A percentile compares a stretch with the other conserved stretches of the same genome.
These are phyloP conservation scores for Lunularia cruciata DNA, from an alignment of 225 moss, liverwort and hornwort species.

Conservation along the genomic window DNA sequence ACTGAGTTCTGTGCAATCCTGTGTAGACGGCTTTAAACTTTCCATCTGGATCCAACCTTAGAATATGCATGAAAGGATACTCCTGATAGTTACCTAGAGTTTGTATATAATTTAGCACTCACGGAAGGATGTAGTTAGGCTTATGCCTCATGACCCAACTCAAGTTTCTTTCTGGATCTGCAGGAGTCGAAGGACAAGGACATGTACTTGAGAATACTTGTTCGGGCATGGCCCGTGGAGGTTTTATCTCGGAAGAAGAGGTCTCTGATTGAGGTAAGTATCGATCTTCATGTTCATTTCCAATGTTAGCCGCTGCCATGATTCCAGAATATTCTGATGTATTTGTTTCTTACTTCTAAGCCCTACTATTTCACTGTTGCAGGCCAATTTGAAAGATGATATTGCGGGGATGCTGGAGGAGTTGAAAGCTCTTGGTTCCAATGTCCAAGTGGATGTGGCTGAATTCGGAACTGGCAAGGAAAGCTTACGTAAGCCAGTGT, in stretches of 20 bases:
- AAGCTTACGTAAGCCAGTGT: slow-evolving; percentile 38
- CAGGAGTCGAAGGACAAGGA: slow-evolving; percentile 47
- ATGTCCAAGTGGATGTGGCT: slow-evolving; percentile 16
- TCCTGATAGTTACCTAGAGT: no score
- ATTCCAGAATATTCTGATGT: not conserved
- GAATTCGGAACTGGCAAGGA: slow-evolving; percentile 46
- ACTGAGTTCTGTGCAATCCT: no score
- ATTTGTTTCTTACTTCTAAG: no score
- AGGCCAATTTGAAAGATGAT: slow-evolving; percentile 34
- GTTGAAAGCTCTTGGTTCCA: slow-evolving; percentile 35
- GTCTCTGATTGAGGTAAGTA: slow-evolving; percentile 48
- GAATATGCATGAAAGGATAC: no score
- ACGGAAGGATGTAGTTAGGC: no score
- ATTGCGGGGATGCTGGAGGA: slow-evolving; percentile 37
- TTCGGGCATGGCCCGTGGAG: slow-evolving; percentile 48
- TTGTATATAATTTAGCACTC: no score
- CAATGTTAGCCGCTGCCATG: no score
- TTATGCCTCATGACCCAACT: no score
- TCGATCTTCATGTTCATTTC: no score
- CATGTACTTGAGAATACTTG: slow-evolving; percentile 48
- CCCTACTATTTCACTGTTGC: slow-evolving; percentile 8
- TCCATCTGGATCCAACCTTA: no score
- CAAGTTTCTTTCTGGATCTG: slow-evolving; percentile 8
- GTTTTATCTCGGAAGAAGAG: slow-evolving; percentile 38
- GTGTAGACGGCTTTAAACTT: no score